Conservation (phyloP, 2,329 filamentous ascomycete species). For the Xylaria arbuscula region DNA sequence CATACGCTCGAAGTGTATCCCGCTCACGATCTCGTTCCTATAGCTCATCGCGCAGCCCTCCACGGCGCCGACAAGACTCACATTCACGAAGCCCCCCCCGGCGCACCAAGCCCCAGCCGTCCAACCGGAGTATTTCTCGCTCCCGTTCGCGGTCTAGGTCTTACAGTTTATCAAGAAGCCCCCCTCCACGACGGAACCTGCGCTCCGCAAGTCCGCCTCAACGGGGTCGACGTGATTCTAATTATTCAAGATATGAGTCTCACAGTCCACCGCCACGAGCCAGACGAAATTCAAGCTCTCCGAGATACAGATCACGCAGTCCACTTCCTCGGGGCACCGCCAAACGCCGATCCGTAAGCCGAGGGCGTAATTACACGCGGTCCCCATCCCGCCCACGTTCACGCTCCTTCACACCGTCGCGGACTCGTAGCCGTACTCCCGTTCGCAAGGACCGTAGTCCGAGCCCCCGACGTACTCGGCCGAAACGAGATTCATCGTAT, state of each 20-base stretch:
- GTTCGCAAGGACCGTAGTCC: constrained; percentile 41
- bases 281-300: constrained; percentile 34
- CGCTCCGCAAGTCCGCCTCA: constrained; percentile 30
- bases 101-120: constrained; percentile 48
- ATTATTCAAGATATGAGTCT: constrained; percentile 33
- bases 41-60: constrained; percentile 46
- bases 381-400: constrained; percentile 41
- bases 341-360: constrained; percentile 41
- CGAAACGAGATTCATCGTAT: constrained; percentile 40
- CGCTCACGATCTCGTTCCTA: constrained; percentile 50
- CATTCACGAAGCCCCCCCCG: constrained; percentile 51
- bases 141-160: constrained; percentile 35
- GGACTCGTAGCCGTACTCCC: constrained; percentile 40
- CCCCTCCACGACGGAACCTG: constrained; percentile 24
- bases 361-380: constrained; percentile 41
- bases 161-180: constrained; percentile 36
- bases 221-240: constrained; percentile 29
- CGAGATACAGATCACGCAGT: constrained; percentile 35
- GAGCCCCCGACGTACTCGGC: constrained; percentile 39
- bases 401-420: constrained; percentile 44
- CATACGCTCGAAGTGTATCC: constrained; percentile 52
- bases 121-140: constrained; percentile 40
- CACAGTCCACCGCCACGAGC: constrained; percentile 41
- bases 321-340: constrained; percentile 34
- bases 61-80: constrained; percentile 45